Evolutionary conservation across 208 protist genomes (phyloP).

Genomic region (Acanthamoeba triangularis): DNA sequence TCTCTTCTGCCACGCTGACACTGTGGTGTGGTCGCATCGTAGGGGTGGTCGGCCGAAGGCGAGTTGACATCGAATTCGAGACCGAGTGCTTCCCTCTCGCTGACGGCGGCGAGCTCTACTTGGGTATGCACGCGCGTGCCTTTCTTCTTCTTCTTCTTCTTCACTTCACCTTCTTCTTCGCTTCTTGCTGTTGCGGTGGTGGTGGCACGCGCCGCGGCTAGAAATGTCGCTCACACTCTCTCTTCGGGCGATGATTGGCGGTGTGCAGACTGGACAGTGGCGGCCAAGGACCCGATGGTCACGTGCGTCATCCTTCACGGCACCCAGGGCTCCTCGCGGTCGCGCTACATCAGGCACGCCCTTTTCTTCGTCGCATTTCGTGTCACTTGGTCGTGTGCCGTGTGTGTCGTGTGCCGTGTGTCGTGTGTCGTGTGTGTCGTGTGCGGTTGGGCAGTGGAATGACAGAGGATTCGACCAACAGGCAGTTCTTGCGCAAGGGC

Average conservation of each 20-base stretch:
- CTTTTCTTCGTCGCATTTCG: neutral
- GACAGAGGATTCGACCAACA: neutral
- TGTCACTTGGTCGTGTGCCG: neutral
- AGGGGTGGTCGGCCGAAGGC: neutral
- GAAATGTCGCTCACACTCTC: too few relatives aligned
- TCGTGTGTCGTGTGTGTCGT: neutral
- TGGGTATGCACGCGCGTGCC: neutral
- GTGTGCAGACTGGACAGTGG: neutral
- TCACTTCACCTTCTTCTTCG: neutral
- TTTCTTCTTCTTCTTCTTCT: neutral
- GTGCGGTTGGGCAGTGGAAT: neutral
- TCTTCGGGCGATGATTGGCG: neutral
- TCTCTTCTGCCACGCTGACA: too few relatives aligned
- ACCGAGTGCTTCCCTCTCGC: constrained; percentile 40
- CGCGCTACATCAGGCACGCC: constrained; percentile 24
- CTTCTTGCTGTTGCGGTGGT: too few relatives aligned
- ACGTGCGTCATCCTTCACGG: constrained; percentile 47
- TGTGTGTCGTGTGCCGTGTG: neutral
- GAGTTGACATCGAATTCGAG: neutral
- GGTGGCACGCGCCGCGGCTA: too few relatives aligned
- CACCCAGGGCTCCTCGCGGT: constrained; percentile 12
- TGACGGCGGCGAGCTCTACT: constrained; percentile 33
- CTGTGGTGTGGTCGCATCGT: neutral
- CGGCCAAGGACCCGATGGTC: constrained; percentile 31
- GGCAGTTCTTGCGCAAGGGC: constrained; percentile 30